Base-by-base conservation (phyloP, 2,329 filamentous ascomycete species). In the Fonsecaea pedrosoi region DNA sequence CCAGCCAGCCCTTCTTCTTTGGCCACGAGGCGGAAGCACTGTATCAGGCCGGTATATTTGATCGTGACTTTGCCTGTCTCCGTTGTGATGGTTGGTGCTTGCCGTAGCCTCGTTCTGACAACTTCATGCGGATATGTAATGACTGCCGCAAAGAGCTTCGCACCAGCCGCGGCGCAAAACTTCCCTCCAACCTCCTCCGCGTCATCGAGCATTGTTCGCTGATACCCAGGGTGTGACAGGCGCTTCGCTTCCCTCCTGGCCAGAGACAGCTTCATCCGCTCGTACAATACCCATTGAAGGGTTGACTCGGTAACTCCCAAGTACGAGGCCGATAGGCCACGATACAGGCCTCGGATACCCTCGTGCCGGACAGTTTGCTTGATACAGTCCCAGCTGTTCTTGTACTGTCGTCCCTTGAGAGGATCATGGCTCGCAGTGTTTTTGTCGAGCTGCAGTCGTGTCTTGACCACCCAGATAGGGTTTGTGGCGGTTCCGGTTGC, bases 381-480 rank as follows among this genome's bases (percentile, higher is more conserved):
- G 64, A 94, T 88, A 78, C 94, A 98, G 78, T 98, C 94, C 79
- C 89, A 86, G 70, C 92, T 94, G 78, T 97, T 97, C 77, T 88
- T 88, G 80, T 98, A 97, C 75, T 88, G 88, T 60, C 94, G 84
- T 60, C 83, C 82, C 62, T 66, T 85, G 82, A 69, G 85, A 82
- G 48, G 77, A 48, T 73, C 79, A 68, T 81, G 81, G 73, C 87
- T 86, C 15, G 90, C 90, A 60, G 88, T 86, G 75, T 91, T 92
- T 82, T 94, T 96, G 82, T 98, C 94, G 38, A 98, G 86, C 80
- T 98, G 94, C 73, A 98, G 78, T 37, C 94, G 85, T 48, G 94
- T 98, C 84, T 98, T 98, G 76, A 98, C 88, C 70, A 98, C 86
- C 94, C 94, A 98, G 75, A 98, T 97, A 1, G 94, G 94, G 78